Base-by-base conservation (phyloP, 2,329 filamentous ascomycete species). In the Verticillium isaacii region DNA sequence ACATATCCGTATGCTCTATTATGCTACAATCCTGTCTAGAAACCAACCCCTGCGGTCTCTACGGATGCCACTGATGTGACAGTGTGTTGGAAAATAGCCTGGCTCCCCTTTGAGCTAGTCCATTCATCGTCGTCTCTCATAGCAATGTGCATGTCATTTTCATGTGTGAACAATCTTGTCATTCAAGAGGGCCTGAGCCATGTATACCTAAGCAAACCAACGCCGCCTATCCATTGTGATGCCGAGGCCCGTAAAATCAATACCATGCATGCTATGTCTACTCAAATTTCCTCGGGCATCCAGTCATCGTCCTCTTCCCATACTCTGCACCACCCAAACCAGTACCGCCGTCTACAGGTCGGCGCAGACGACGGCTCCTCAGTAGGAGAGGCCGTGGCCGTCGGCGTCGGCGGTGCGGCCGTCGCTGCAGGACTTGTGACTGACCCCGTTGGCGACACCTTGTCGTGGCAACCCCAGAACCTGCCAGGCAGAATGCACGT, bases 391-490 rank as follows among this genome's bases (percentile, higher is more conserved):
- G 70, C 59, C 2, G 73, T 69, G 3, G 73, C 66, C 3, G 69
- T 69, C 3, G 66, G 64, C 2, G 73, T 72, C 5, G 77, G 71
- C 6, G 77, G 71, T 5, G 69, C 67, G n/a, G 68, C 65, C 2
- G 73, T 73, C 39, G 73, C 70, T 1, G 69, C 64, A 12, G 70
- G 70, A 2, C 64, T 61, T 1, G 72, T 68, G 1, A 67, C 55
- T 2, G 67, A 45, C 17, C 58, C 58, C 32, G 68, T 67, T 25
- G 71, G 71, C 3, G 76, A 71, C 2, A 72, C 69, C 19, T 73
- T 61, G 68, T 82, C 76, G 65, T 76, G 72, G 66, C 85, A 87
- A 5, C 84, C 84, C 80, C 82, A 86, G 69, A 87, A 84, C 56
- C 76, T 71, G 4, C 85, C 84, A 1, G 84, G 85, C 2, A 78